phyloP scores from a whole-genome alignment of 345 rosid species.

The Rhodomyrtus tomentosa region DNA sequence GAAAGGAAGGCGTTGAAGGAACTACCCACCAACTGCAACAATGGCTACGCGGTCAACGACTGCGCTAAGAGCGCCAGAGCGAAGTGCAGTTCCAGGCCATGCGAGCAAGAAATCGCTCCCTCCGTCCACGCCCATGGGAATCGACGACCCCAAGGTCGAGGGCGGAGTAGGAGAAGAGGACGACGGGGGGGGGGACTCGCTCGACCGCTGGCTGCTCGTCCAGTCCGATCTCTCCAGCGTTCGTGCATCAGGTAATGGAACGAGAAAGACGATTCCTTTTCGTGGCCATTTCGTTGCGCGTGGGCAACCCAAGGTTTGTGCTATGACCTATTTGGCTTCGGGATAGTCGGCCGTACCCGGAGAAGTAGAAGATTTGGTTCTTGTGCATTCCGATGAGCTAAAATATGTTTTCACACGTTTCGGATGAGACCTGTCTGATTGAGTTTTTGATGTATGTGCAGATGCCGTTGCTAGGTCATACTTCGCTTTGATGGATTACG shows the following conservation, averaged over 20 bases:
- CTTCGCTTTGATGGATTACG: constrained; percentile 83
- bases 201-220: constrained; percentile 52
- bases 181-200: constrained; percentile 4
- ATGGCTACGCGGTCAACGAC: not conserved
- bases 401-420: not conserved
- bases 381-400: not conserved
- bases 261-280: not conserved
- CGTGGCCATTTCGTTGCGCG: not conserved
- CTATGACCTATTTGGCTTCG: not conserved
- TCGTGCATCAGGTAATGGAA: constrained; percentile 41
- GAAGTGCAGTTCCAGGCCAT: not conserved
- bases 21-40: constrained; percentile 7
- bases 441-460: not conserved
- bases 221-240: constrained; percentile 62
- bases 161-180: not conserved
- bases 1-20: constrained; percentile 18
- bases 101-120: constrained; percentile 11
- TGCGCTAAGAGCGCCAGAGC: not conserved
- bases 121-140: not conserved
- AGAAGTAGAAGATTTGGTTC: not conserved
- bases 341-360: not conserved
- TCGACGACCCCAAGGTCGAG: not conserved
- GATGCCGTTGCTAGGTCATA: constrained; percentile 44
- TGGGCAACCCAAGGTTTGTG: not conserved
- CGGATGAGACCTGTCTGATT: not conserved